Base-by-base conservation (phyloP, 768 basidiomycete genomes). In the Leucogyrophana mollusca region DNA sequence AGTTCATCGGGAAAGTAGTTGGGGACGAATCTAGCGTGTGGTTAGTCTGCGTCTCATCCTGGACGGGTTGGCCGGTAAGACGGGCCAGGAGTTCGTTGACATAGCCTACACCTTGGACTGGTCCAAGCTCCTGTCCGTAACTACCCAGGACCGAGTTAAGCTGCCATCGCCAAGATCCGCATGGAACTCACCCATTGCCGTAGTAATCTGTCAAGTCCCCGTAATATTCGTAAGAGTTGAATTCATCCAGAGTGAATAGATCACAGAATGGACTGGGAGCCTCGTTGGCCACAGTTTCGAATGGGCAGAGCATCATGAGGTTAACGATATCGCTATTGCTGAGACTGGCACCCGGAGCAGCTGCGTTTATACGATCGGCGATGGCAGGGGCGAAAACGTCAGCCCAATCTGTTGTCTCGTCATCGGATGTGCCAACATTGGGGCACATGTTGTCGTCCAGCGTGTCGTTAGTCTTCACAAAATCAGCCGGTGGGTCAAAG, bases 41-140 rank as follows among this genome's bases (percentile, higher is more conserved):
- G 65, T 91, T 91, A 8, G 84, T 87, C 56, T 85, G 84, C 0
- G 89, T 90, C 51, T 72, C 56, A 65, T 90, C 87, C 35, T 59
- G 59, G 17, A 89, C 87, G 3, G 83, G 76, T 13, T 58, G 64
- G 13, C 73, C 73, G 0, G 84, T 88, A 34, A 95, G 73, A 9
- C 94, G 80, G 0, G 90, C 88, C 17, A 94, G 62, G n/a, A 95
- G 77, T 67, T 94, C 92, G 60, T 92, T 93, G 57, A 89, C 73
- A 60, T 88, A 95, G 5, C 92, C 93, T 3, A 93, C 83, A 24
- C 90, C 90, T 59, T 90, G 88, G 6, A 90, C 80, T 4, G 71
- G 83, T 2, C 90, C 90, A 1, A 92, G 70, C 2, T 61, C 53
- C 50, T 82, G 79, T 3, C 90, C 89, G 49, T 88, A 78, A 16